A percentile compares a stretch with the other conserved stretches of the same genome.
Conservation (phyloP, 179 eudicot genomes). For the Spergularia azorica region DNA sequence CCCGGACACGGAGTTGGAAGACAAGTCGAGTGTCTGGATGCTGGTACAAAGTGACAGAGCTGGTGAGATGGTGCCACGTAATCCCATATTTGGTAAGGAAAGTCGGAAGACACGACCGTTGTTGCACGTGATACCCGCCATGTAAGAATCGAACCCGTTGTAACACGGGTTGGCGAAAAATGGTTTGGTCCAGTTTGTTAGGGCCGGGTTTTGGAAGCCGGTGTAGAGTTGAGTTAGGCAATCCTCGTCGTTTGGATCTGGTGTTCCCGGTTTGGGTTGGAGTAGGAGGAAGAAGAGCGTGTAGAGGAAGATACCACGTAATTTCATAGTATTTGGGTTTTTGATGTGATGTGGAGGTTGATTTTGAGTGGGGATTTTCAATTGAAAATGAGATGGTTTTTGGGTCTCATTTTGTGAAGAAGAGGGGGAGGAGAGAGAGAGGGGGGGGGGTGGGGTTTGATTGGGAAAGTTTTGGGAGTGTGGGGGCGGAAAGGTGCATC, state of each 20-base stretch:
- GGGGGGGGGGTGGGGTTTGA: too few relatives aligned
- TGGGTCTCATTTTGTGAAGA: not conserved
- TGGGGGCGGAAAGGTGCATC: not conserved
- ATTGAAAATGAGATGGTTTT: not conserved
- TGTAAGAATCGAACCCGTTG: slow-evolving; percentile 53
- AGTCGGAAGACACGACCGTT: slow-evolving; percentile 79
- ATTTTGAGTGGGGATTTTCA: slow-evolving; percentile 9
- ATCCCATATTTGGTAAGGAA: slow-evolving; percentile 55
- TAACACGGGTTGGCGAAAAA: slow-evolving; percentile 60
- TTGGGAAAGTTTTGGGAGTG: not conserved
- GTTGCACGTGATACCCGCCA: slow-evolving; percentile 81
- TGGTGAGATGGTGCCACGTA: slow-evolving; percentile 68
- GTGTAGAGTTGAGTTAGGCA: slow-evolving; percentile 63
- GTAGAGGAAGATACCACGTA: not conserved
- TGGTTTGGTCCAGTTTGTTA: slow-evolving; percentile 62
- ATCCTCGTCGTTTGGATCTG: slow-evolving; percentile 69
- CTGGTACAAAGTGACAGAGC: slow-evolving; percentile 67
- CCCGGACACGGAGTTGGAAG: slow-evolving; percentile 66
- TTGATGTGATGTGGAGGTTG: not conserved
- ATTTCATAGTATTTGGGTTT: too few relatives aligned
- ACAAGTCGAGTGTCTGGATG: slow-evolving; percentile 82
- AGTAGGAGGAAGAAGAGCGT: slow-evolving; percentile 4
- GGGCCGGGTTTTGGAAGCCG: slow-evolving; percentile 50
- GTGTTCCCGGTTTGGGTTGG: slow-evolving; percentile 1
- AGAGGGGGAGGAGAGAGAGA: not conserved